Percentiles rank a stretch among this genome's conserved stretches.
phyloP scores from a whole-genome alignment of 495 filamentous ascomycete genomes.

The Penicillium pancosmium region DNA sequence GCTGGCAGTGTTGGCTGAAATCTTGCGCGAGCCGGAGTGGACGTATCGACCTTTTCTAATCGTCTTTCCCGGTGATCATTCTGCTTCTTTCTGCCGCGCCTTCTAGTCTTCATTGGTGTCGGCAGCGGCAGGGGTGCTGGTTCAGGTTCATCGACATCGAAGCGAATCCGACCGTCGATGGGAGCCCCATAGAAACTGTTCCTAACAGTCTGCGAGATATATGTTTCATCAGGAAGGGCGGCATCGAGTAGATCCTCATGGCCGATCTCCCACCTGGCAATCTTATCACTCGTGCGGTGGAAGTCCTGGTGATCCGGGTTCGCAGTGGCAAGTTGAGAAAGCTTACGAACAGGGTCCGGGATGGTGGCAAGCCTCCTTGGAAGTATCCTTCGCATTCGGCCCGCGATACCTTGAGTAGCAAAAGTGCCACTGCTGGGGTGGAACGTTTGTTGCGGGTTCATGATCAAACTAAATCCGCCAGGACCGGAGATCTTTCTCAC shows the following conservation, averaged over 20 bases:
- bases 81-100: not conserved
- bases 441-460: constrained; percentile 49
- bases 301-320: constrained; percentile 18
- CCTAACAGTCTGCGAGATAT: constrained; percentile 41
- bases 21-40: constrained; percentile 16
- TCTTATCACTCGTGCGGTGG: constrained; percentile 28
- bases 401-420: constrained; percentile 25
- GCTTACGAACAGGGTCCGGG: constrained; percentile 32
- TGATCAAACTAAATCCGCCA: not conserved
- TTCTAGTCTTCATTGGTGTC: not conserved
- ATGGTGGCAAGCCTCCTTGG: constrained; percentile 17
- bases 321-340: constrained; percentile 20
- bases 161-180: constrained; percentile 38
- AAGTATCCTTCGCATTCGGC: constrained; percentile 18
- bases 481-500: not conserved
- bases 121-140: not conserved
- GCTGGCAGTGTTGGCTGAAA: not conserved
- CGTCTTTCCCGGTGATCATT: constrained; percentile 17
- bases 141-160: constrained; percentile 29
- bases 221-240: constrained; percentile 24
- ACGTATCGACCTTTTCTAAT: constrained; percentile 33
- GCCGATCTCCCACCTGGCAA: constrained; percentile 42
- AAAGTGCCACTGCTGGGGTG: constrained; percentile 50
- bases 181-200: constrained; percentile 35
- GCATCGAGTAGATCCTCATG: constrained; percentile 35